A percentile compares a stretch with the other conserved stretches of the same genome.
Evolutionary conservation across 306 rosid genomes (phyloP).

Genomic region (Pueraria montana): DNA sequence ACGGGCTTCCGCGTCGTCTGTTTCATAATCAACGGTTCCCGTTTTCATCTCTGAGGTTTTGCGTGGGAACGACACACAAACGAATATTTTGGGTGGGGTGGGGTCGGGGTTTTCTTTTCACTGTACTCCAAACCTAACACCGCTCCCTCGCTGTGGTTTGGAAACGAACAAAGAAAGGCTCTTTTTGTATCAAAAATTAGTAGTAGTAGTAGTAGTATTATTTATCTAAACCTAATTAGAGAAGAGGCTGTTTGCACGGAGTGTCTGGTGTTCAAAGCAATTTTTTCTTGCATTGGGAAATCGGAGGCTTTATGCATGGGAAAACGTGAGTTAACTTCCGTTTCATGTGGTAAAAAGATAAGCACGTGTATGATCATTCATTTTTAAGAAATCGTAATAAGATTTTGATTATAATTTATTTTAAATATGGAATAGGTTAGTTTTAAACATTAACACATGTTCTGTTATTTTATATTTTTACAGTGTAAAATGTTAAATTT

Average conservation of each 20-base stretch:
- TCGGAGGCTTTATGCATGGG: not conserved
- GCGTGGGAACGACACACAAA: constrained; percentile 40
- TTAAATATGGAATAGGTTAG: not conserved
- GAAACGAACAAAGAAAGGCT: not conserved
- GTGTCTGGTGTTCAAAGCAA: not conserved
- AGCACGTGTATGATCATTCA: not conserved
- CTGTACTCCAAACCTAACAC: constrained; percentile 34
- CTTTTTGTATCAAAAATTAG: not conserved
- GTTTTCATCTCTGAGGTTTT: constrained; percentile 67
- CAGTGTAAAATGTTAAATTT: not conserved
- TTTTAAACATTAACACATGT: not conserved
- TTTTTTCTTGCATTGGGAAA: not conserved
- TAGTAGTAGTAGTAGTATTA: too few species aligned
- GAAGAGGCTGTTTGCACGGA: not conserved
- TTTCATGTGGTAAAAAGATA: not conserved
- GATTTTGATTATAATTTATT: not conserved
- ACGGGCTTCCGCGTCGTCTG: constrained; percentile 92
- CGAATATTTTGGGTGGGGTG: constrained; percentile 55
- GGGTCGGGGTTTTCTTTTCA: constrained; percentile 40
- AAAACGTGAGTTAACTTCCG: not conserved
- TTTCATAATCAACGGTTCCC: constrained; percentile 88
- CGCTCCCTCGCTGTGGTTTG: too few species aligned
- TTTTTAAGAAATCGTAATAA: not conserved
- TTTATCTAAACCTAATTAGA: not conserved
- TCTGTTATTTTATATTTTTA: not conserved